Evolutionary conservation across 306 rosid species (phyloP).

Genomic region (Castanopsis chinensis): DNA sequence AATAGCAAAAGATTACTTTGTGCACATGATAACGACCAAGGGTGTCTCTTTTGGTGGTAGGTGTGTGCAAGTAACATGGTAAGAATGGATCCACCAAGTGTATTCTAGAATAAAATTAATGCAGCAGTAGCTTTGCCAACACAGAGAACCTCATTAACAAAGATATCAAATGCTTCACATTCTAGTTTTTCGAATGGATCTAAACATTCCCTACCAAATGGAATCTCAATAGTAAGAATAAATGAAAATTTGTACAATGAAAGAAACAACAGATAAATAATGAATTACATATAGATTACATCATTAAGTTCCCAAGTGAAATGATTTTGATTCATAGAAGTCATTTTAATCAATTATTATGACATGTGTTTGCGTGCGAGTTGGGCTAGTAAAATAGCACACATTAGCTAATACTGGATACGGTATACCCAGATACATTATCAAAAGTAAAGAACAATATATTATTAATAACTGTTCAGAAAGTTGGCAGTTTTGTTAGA

Average conservation of each 20-base stretch:
- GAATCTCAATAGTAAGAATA: slow-evolving; percentile 14
- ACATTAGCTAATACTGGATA: not conserved
- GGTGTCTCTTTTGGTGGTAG: no score
- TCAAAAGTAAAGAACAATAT: not conserved
- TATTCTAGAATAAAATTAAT: not conserved
- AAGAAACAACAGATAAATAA: not conserved
- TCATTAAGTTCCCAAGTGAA: not conserved
- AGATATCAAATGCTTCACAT: slow-evolving; percentile 84
- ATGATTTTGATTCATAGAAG: not conserved
- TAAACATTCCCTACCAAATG: slow-evolving; percentile 66
- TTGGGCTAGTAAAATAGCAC: not conserved
- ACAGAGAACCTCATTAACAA: slow-evolving; percentile 76
- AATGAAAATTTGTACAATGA: not conserved
- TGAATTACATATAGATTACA: not conserved
- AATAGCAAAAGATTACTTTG: not conserved
- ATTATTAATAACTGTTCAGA: not conserved
- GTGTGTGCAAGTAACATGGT: not conserved
- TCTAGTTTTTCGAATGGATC: slow-evolving; percentile 86
- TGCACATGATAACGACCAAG: not conserved
- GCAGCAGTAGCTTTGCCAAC: slow-evolving; percentile 63
- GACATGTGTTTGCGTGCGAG: not conserved
- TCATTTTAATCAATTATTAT: not conserved
- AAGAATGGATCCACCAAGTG: not conserved
- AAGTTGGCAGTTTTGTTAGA: not conserved
- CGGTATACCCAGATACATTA: not conserved